Evolutionary conservation across 1,139 yeast species (phyloP).

Genomic region (Yarrowia galli): DNA sequence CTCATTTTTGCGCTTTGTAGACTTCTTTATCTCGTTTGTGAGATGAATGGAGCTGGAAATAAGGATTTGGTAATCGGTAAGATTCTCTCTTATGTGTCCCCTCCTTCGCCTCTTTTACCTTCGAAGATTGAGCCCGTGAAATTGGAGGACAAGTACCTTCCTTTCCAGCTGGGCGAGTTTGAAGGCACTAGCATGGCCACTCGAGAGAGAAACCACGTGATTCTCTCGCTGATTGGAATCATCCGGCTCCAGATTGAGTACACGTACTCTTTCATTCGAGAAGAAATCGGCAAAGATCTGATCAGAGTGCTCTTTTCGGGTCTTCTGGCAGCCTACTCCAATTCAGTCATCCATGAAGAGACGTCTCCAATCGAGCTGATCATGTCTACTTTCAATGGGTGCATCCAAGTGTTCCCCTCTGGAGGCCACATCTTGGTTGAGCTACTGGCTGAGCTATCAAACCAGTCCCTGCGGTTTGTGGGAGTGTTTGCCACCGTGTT

Average conservation of each 20-base stretch:
- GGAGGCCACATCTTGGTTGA: constrained; percentile 11
- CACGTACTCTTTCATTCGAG: constrained; percentile 13
- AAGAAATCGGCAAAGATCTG: not conserved
- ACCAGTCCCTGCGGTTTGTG: constrained; percentile 14
- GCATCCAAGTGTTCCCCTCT: constrained; percentile 18
- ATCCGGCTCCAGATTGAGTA: constrained; percentile 20
- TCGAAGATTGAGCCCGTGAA: constrained; percentile 13
- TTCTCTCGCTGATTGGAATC: not conserved
- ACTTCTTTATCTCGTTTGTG: constrained; percentile 17
- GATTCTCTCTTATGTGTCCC: not conserved
- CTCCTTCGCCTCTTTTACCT: constrained; percentile 14
- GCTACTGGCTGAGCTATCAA: constrained; percentile 6
- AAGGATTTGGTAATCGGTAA: not conserved
- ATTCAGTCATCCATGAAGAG: constrained; percentile 3
- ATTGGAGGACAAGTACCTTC: constrained; percentile 18
- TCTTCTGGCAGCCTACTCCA: constrained; percentile 11
- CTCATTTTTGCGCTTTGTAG: constrained; percentile 21
- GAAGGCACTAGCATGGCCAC: constrained; percentile 8
- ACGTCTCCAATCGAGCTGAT: constrained; percentile 1
- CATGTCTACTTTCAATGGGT: constrained; percentile 14
- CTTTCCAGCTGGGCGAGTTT: constrained; percentile 26
- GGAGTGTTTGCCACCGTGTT: constrained; percentile 20
- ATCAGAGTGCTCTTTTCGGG: constrained; percentile 13
- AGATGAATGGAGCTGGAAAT: constrained; percentile 21
- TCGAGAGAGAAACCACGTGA: constrained; percentile 18